These are phyloP conservation scores for Camellia sinensis DNA, from an alignment of 148 eudicot genomes.

Conservation along the genomic window DNA sequence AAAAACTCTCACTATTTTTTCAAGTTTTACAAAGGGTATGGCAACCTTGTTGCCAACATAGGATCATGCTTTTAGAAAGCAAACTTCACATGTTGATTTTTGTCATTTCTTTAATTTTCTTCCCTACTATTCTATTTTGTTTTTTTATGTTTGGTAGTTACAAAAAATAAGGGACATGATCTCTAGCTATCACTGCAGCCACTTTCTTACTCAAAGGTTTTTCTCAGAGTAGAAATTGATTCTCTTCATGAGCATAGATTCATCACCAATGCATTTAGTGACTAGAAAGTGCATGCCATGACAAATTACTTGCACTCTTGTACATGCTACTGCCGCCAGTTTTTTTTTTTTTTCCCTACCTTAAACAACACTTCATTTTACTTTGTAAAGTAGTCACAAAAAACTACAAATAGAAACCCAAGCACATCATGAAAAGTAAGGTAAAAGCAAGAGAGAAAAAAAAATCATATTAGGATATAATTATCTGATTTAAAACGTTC, in stretches of 20 bases:
- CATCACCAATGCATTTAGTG: not conserved
- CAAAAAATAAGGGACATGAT: not conserved
- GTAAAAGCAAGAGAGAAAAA: too few species aligned
- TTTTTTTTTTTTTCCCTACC: too few species aligned
- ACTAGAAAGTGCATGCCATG: not conserved
- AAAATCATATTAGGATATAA: too few species aligned
- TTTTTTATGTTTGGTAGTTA: not conserved
- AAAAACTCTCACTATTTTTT: not conserved
- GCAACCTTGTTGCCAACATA: not conserved
- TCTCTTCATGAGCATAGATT: not conserved
- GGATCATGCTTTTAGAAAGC: not conserved
- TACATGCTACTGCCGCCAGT: too few species aligned
- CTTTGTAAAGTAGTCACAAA: too few species aligned
- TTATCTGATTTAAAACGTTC: too few species aligned
- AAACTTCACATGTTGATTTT: not conserved
- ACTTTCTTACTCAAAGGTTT: not conserved
- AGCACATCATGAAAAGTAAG: too few species aligned
- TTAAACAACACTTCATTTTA: too few species aligned
- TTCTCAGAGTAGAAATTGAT: not conserved
- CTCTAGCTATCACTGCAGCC: not conserved
- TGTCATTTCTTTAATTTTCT: too few species aligned
- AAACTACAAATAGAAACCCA: too few species aligned
- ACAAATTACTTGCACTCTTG: too few species aligned
- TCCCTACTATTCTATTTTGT: not conserved
- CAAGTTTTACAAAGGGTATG: not conserved